Percentiles rank a stretch among this genome's conserved stretches.
Evolutionary conservation across 352 stramenopile species (phyloP).

Genomic region (Globisporangium solare): DNA sequence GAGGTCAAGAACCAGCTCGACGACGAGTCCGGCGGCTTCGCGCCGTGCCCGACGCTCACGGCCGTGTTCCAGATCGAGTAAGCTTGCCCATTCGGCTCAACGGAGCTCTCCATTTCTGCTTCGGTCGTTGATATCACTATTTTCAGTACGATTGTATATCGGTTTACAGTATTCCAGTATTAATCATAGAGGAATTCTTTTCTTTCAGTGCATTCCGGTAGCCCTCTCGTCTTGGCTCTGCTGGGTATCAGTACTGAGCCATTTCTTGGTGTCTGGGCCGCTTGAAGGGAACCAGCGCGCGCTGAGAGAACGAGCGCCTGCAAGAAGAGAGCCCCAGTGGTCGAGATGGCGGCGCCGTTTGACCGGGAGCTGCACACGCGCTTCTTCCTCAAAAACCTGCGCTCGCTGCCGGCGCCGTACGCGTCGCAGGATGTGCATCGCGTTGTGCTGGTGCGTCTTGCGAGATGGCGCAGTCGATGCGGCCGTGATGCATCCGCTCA

Average conservation of each 20-base stretch:
- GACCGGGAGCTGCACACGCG: constrained; percentile 70
- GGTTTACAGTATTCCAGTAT: constrained; percentile 9
- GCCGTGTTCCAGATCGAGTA: constrained; percentile 87
- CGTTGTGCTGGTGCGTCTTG: constrained; percentile 53
- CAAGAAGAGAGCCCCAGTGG: no score
- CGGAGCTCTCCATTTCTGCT: neutral
- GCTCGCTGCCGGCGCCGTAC: constrained; percentile 62
- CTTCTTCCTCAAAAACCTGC: constrained; percentile 83
- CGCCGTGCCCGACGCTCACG: constrained; percentile 37
- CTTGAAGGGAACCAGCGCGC: no score
- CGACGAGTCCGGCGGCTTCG: constrained; percentile 36
- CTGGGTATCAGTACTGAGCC: neutral
- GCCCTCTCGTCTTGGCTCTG: neutral
- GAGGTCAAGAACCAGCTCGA: constrained; percentile 56
- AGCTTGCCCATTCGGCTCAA: constrained; percentile 10
- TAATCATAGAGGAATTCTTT: constrained; percentile 27
- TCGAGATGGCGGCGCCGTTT: constrained; percentile 26
- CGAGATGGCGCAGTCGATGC: no score
- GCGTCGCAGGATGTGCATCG: constrained; percentile 77
- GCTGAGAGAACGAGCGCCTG: no score
- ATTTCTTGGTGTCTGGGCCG: neutral
- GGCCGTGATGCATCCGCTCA: no score
- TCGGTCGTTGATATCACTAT: neutral
- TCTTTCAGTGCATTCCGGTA: constrained; percentile 20
- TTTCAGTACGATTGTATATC: constrained; percentile 1